Evolutionary conservation across 495 filamentous ascomycete species (phyloP), one percentile per base, ranked within the genome.

Genomic region (Barbatosphaeria neglecta): DNA sequence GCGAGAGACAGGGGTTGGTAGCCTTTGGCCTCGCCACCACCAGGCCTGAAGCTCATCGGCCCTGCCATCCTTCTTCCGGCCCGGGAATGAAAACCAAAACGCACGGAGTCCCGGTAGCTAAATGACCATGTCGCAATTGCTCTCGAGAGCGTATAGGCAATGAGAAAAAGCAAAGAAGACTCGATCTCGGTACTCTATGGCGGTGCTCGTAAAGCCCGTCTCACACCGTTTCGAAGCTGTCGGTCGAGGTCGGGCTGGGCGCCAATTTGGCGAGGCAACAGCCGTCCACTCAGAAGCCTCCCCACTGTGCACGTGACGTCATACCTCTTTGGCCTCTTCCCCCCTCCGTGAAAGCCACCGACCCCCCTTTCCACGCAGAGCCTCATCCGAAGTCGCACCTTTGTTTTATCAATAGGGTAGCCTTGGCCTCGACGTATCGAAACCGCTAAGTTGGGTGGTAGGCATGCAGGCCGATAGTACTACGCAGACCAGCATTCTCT

Each of bases 1-100:
- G 43, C 33, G 6, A n/a, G n/a, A n/a, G n/a, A n/a, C n/a, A 46
- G 28, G 22, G 23, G 44, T 33, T 46, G 28, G 33, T 46, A 46
- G 31, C 44, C 43, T n/a, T 22, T 9, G 20, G 31, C 31, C 31
- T 35, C 13, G 31, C 31, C n/a, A n/a, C n/a, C n/a, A n/a, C n/a
- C 16, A 11, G 31, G 31, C 31, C 16, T 35, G 10, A n/a, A 35
- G 31, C 16, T 35, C 31, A 35, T n/a, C 16, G 31, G 31, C 4
- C 31, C 31, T 15, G 31, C 31, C 31, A 35, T 35, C 31, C 13
- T n/a, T n/a, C n/a, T n/a, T n/a, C n/a, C n/a, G n/a, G n/a, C n/a
- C n/a, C n/a, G n/a, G n/a, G n/a, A n/a, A n/a, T n/a, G n/a, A n/a
- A n/a, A n/a, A n/a, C n/a, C n/a, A n/a, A n/a, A n/a, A n/a, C n/a